Evolutionary conservation across 441 rosid genomes (phyloP), one percentile per base, ranked within the genome.

Genomic region (Erysimum cheiri): DNA sequence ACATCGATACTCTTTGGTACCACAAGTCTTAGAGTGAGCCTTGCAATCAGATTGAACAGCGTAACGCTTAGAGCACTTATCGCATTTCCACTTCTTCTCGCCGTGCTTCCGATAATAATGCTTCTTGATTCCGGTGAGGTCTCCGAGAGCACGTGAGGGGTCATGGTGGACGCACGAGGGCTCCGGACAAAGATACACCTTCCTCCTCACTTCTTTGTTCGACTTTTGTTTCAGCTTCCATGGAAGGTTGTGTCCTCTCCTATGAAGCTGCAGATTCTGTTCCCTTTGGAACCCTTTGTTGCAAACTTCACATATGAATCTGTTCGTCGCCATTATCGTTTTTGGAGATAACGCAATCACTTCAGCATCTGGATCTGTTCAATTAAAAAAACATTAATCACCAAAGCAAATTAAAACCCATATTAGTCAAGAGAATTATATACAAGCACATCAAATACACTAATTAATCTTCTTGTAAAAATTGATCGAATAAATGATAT

Each of bases 1-100:
- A 61, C 87, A 83, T 60, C 83, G 64, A 50, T 82, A 80, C 57
- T 80, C 85, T 55, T 80, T 65, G 22, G 85, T 82, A 58, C 85
- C 85, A 37, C 87, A 84, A 35, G 80, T 84, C 70, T 81, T 84
- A 37, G 81, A 78, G 65, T 84, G 87, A 31, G 85, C 87, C 61
- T 84, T 84, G 81, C 82, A 84, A 75, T 84, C 85, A 39, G 87
- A 84, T 71, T 84, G 85, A 50, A 84, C 87, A 14, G 87, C 87
- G 31, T 84, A 84, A 28, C 82, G 71, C 73, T 84, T 84, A 14
- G 87, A 81, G 72, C 87, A 84, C 32, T 78, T 79, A 11, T 73
- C 85, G 15, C 87, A 84, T 64, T 79, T 81, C 74, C 71, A 81
- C 66, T 81, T 82, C 64, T 81, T 81, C 77, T 77, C 79, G 7